Evolutionary conservation across 306 rosid species (phyloP).

Genomic region (Vigna reflexopilosa): DNA sequence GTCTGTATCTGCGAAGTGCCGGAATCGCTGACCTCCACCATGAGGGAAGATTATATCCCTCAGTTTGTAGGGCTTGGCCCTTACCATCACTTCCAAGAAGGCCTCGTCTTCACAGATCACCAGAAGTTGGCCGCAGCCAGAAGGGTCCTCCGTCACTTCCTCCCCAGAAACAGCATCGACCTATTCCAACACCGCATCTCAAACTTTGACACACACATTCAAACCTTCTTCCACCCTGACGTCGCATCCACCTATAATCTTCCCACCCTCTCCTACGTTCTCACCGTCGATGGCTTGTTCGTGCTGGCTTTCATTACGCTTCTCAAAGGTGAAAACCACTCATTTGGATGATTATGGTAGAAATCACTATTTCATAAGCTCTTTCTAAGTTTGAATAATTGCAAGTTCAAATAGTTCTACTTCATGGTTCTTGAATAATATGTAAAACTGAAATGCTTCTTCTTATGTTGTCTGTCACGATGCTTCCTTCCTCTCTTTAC

Average conservation of each 20-base stretch:
- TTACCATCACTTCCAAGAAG: conserved; percentile 1
- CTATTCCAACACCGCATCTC: background rate
- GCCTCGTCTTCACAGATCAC: background rate
- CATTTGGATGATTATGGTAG: background rate
- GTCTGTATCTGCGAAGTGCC: conserved; percentile 38
- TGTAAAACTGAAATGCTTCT: no score
- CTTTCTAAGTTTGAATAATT: no score
- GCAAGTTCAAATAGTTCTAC: no score
- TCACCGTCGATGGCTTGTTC: conserved; percentile 18
- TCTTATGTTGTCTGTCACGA: no score
- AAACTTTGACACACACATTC: background rate
- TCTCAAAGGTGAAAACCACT: background rate
- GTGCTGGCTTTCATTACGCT: background rate
- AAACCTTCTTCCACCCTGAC: background rate
- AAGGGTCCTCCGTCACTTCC: conserved; percentile 17
- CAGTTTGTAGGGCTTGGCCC: conserved; percentile 41
- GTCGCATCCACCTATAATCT: background rate
- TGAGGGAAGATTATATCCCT: conserved; percentile 45
- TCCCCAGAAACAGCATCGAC: background rate
- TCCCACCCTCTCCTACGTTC: background rate
- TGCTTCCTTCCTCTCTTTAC: no score
- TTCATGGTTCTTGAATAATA: no score
- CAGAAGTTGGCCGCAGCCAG: conserved; percentile 14
- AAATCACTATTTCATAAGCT: background rate
- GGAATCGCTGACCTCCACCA: background rate